Base-by-base conservation (phyloP, 331 rosid species). In the Ulmus americana region DNA sequence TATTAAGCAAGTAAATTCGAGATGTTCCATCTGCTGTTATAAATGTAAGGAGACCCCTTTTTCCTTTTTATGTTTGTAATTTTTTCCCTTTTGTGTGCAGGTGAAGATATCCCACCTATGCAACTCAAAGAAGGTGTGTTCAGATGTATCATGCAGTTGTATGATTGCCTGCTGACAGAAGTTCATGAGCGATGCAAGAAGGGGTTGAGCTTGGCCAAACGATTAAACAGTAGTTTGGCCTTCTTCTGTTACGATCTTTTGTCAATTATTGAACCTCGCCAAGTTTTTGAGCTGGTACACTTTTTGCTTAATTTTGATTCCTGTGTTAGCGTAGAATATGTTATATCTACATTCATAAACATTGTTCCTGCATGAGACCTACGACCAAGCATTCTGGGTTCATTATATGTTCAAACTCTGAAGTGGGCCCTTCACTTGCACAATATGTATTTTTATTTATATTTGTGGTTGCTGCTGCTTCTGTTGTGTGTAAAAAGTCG, bases 171-270 rank as follows among this genome's bases (percentile, higher is more conserved):
- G 69, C 83, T 92, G 50, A 92, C 98, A 10, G 98, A 92, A 85
- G 97, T 92, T 74, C 98, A 92, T 13, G 98, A 92, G 68, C 98
- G 98, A 54, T 92, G 98, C 70, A 92, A 92, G 86, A 92, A 92
- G 80, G 98, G 98, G 41, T 74, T 92, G 81, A 84, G 91, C 80
- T 78, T 92, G 77, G 98, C 97, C 64, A 92, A 92, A 75, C 95
- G 90, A 55, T 79, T 92, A 80, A 92, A 92, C 81, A 92, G 98
- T 81, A 89, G 98, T 79, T 82, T 92, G 81, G 97, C 97, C 40
- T 92, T 92, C 90, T 89, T 89, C 73, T 92, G 98, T 77, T 89
- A 89, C 70, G 98, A 92, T 82, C 97, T 92, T 70, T 71, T 92
- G 72, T 89, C 97, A 67, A 85, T 92, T 56, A 82, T 92, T 5